Evolutionary conservation across 495 filamentous ascomycete species (phyloP).

Genomic region (Opeltia flavorubescens): DNA sequence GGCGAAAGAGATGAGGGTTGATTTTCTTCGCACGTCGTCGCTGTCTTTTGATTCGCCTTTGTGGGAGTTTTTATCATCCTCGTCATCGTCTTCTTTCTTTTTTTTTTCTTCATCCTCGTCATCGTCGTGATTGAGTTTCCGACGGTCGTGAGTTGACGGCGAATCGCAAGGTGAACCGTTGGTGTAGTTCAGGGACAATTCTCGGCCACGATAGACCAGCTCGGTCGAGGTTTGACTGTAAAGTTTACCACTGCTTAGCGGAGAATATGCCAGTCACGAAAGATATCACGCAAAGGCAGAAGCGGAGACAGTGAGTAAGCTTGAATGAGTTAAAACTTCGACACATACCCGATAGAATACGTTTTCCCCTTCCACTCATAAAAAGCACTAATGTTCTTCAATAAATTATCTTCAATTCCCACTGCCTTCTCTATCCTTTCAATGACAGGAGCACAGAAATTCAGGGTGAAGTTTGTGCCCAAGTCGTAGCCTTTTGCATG

Average conservation of each 20-base stretch:
- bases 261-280: neutral
- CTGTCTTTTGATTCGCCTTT: slow-evolving; percentile 29
- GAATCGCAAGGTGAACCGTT: slow-evolving; percentile 69
- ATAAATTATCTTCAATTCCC: slow-evolving; percentile 46
- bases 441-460: slow-evolving; percentile 81
- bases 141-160: slow-evolving; percentile 18
- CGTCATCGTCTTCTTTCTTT: slow-evolving; percentile 22
- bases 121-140: slow-evolving; percentile 12
- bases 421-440: slow-evolving; percentile 58
- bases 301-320: too few relatives aligned
- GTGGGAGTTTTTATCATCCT: slow-evolving; percentile 24
- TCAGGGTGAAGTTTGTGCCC: slow-evolving; percentile 81
- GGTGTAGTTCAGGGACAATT: slow-evolving; percentile 84
- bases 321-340: too few relatives aligned
- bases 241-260: neutral
- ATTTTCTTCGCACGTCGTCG: slow-evolving; percentile 50
- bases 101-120: slow-evolving; percentile 21
- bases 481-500: slow-evolving; percentile 74
- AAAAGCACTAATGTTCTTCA: slow-evolving; percentile 82
- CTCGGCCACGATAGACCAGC: slow-evolving; percentile 70
- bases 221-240: slow-evolving; percentile 50
- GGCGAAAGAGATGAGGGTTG: slow-evolving; percentile 80
- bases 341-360: slow-evolving; percentile 70
- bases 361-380: slow-evolving; percentile 59
- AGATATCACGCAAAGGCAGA: too few relatives aligned